Evolutionary conservation across 768 basidiomycete species (phyloP).

Genomic region (Multifurca ochricompacta): DNA sequence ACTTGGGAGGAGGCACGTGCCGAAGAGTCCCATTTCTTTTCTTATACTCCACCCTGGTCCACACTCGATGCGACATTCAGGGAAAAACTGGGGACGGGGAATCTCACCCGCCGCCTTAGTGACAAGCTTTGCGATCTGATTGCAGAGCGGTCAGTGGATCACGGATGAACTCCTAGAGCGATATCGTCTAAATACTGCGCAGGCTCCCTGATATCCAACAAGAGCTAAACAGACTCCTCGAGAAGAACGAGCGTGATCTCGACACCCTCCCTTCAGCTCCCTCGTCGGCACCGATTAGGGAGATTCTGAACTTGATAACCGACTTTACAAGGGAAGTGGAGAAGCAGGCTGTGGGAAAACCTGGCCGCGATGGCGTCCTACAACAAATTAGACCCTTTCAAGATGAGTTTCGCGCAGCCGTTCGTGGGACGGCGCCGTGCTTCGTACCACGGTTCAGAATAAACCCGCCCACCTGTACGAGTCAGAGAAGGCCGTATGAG

Average conservation of each 20-base stretch:
- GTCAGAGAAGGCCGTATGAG: too few species aligned
- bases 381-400: constrained; percentile 1
- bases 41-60: constrained; percentile 44
- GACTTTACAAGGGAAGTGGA: constrained; percentile 37
- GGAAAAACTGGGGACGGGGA: constrained; percentile 46
- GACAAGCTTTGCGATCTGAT: constrained; percentile 56
- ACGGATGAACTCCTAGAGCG: too few species aligned
- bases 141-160: constrained; percentile 40
- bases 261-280: constrained; percentile 41
- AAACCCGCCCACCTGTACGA: too few species aligned
- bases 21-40: constrained; percentile 52
- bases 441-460: background rate
- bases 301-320: constrained; percentile 43
- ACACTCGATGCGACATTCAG: constrained; percentile 43
- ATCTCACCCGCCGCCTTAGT: constrained; percentile 52
- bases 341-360: background rate
- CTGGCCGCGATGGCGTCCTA: background rate
- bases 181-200: background rate
- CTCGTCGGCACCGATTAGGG: constrained; percentile 47
- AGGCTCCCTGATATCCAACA: constrained; percentile 59
- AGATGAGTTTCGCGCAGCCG: background rate
- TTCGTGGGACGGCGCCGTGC: constrained; percentile 9
- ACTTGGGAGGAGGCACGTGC: constrained; percentile 55
- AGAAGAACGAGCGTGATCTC: constrained; percentile 30
- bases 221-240: constrained; percentile 44